phyloP scores from a whole-genome alignment of 2,329 filamentous ascomycete genomes.

The Fusarium tricinctum region DNA sequence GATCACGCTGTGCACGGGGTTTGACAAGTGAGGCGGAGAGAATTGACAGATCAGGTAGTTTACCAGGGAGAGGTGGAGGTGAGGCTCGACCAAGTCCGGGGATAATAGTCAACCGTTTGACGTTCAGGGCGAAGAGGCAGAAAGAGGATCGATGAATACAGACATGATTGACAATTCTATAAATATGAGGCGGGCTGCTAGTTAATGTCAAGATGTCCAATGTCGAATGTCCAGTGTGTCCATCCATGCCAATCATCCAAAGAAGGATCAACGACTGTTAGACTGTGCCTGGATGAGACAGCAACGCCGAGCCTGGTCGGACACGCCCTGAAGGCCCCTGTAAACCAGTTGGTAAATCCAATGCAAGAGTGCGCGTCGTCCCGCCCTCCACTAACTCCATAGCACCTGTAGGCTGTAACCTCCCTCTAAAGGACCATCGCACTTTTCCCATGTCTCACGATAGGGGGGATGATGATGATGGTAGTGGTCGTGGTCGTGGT shows the following conservation, averaged over 20 bases:
- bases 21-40: slow-evolving; percentile 25
- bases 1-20: slow-evolving; percentile 25
- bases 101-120: slow-evolving; percentile 8
- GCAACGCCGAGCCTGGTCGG: slow-evolving; percentile 12
- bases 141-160: slow-evolving; percentile 17
- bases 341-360: not conserved
- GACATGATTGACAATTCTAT: slow-evolving; percentile 21
- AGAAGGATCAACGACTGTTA: not conserved
- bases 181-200: slow-evolving; percentile 15
- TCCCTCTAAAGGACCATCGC: not conserved
- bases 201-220: slow-evolving; percentile 13
- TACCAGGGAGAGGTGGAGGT: slow-evolving; percentile 5
- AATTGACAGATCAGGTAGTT: not conserved
- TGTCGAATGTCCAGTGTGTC: not conserved
- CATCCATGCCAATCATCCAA: slow-evolving; percentile 11
- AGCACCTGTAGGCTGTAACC: not conserved
- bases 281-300: slow-evolving; percentile 9
- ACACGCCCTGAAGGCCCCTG: slow-evolving; percentile 9
- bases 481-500: no score
- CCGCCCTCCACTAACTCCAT: slow-evolving; percentile 1
- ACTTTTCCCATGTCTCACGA: no score
- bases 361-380: slow-evolving; percentile 18
- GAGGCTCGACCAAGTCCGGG: slow-evolving; percentile 17
- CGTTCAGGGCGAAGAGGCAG: slow-evolving; percentile 9
- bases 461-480: no score